phyloP scores from a whole-genome alignment of 2,329 filamentous ascomycete genomes.

The Sclerotinia borealis region DNA sequence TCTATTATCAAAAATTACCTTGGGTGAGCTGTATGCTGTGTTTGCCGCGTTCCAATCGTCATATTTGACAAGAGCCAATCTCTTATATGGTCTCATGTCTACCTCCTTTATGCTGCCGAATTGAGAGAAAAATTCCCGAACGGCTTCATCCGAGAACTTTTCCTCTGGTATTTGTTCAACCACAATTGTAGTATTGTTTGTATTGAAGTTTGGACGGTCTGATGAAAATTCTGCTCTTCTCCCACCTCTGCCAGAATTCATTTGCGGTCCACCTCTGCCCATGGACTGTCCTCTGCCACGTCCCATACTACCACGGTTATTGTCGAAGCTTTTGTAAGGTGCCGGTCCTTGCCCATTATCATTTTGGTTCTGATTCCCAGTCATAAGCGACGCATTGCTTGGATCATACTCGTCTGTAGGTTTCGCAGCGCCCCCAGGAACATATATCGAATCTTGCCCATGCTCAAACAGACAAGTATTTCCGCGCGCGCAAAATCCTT shows the following conservation, averaged over 20 bases:
- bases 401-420: conserved; percentile 50
- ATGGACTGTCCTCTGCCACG: conserved; percentile 31
- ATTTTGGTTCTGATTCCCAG: conserved; percentile 23
- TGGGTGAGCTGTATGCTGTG: conserved; percentile 68
- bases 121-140: conserved; percentile 63
- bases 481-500: conserved; percentile 65
- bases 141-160: conserved; percentile 56
- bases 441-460: conserved; percentile 45
- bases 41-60: conserved; percentile 60
- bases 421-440: conserved; percentile 25
- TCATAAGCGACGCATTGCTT: conserved; percentile 42
- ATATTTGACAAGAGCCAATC: conserved; percentile 64
- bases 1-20: conserved; percentile 76
- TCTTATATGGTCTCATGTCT: conserved; percentile 59
- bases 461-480: conserved; percentile 66
- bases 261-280: conserved; percentile 20
- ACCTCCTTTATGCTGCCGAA: conserved; percentile 64
- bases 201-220: conserved; percentile 57
- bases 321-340: conserved; percentile 5
- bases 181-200: conserved; percentile 61
- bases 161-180: conserved; percentile 74
- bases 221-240: conserved; percentile 54
- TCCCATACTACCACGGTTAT: conserved; percentile 27
- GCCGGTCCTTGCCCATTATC: background rate
- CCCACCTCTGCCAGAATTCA: conserved; percentile 21